Conservation (phyloP, 2,329 filamentous ascomycete species). For the Colletotrichum costaricense region DNA sequence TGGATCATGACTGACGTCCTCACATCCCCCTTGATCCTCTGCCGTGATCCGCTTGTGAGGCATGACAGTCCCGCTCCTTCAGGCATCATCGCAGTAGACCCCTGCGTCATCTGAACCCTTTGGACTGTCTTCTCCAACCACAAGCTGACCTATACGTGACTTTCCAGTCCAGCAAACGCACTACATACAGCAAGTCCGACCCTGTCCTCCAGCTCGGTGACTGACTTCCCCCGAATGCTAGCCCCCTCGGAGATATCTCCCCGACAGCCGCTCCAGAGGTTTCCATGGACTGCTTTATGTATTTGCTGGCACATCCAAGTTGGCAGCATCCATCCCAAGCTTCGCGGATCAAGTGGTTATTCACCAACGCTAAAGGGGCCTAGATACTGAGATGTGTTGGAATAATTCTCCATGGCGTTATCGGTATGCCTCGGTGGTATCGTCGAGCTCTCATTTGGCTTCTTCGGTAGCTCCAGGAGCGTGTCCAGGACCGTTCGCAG, state of each 20-base stretch:
- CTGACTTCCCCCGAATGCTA: not conserved
- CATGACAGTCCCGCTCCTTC: slow-evolving; percentile 1
- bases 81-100: not conserved
- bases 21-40: slow-evolving; percentile 10
- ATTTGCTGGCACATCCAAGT: not conserved
- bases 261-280: not conserved
- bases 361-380: slow-evolving; percentile 5
- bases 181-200: slow-evolving; percentile 8
- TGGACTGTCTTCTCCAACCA: not conserved
- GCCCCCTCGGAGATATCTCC: not conserved
- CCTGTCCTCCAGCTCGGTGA: not conserved
- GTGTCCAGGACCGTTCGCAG: slow-evolving; percentile 45
- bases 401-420: slow-evolving; percentile 3
- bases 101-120: not conserved
- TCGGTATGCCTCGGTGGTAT: slow-evolving; percentile 22
- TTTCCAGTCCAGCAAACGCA: slow-evolving; percentile 4
- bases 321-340: not conserved
- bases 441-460: slow-evolving; percentile 50
- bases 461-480: slow-evolving; percentile 56
- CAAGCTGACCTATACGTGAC: slow-evolving; percentile 5
- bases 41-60: not conserved
- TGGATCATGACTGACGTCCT: slow-evolving; percentile 11
- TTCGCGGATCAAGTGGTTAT: not conserved
- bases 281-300: not conserved
- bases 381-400: not conserved